phyloP scores from a whole-genome alignment of 805 yeast species.

The Ogataea haglerorum region DNA sequence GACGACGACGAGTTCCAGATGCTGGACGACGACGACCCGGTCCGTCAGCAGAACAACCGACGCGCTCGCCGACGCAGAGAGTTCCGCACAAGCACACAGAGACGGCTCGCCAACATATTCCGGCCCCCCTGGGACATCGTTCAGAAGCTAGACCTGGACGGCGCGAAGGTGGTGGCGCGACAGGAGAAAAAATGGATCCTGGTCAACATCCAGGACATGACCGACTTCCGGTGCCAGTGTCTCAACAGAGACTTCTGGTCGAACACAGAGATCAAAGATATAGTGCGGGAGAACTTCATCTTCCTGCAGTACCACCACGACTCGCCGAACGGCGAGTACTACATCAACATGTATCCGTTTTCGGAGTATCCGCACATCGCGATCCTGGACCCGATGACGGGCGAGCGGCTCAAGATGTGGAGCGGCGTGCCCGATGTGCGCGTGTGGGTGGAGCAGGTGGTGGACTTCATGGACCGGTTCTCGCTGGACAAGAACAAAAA shows the following conservation, averaged over 20 bases:
- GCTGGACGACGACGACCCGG: slow-evolving; percentile 37
- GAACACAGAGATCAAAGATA: slow-evolving; percentile 54
- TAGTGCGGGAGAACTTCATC: slow-evolving; percentile 65
- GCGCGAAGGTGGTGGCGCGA: slow-evolving; percentile 69
- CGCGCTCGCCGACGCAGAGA: slow-evolving; percentile 28
- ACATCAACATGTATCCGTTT: slow-evolving; percentile 69
- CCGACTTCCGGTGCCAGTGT: slow-evolving; percentile 85
- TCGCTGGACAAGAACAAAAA: slow-evolving; percentile 59
- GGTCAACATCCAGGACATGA: slow-evolving; percentile 80
- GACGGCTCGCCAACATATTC: slow-evolving; percentile 75
- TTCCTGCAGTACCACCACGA: slow-evolving; percentile 84
- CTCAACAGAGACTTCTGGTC: slow-evolving; percentile 95
- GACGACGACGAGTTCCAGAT: slow-evolving; percentile 38
- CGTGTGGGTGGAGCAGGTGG: slow-evolving; percentile 63
- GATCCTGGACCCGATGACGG: slow-evolving; percentile 91
- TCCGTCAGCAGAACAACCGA: slow-evolving; percentile 34
- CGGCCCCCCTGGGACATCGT: slow-evolving; percentile 94
- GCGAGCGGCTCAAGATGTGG: slow-evolving; percentile 84
- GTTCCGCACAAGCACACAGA: slow-evolving; percentile 43
- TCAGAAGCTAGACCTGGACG: slow-evolving; percentile 60
- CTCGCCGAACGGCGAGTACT: slow-evolving; percentile 69
- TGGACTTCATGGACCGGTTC: slow-evolving; percentile 62
- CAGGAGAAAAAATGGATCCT: slow-evolving; percentile 72
- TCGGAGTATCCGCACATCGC: slow-evolving; percentile 81
- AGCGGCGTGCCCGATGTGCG: slow-evolving; percentile 58